Conservation (phyloP, 169 alveolate species). For the Eimeria sp. region DNA sequence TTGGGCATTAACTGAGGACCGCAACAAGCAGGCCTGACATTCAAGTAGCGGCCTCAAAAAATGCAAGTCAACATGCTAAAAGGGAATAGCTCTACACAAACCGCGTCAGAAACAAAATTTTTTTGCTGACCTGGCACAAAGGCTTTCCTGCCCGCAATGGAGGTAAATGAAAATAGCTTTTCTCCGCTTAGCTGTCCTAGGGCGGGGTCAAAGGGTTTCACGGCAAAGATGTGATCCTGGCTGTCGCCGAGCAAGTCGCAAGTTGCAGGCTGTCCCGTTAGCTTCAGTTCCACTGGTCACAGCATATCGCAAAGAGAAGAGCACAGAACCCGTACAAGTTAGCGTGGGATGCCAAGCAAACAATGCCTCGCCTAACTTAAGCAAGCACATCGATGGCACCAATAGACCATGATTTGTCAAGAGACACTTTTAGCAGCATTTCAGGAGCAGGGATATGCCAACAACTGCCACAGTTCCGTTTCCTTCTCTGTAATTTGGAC, state of each 20-base stretch:
- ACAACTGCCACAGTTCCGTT: neutral
- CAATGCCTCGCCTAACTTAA: neutral
- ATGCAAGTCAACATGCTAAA: neutral
- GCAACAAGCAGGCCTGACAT: neutral
- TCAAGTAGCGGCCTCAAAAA: neutral
- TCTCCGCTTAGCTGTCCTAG: neutral
- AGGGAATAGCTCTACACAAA: neutral
- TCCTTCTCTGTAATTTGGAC: neutral
- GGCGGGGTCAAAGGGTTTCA: constrained; percentile 13
- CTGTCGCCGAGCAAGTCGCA: neutral
- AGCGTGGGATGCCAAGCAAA: neutral
- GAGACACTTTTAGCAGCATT: neutral
- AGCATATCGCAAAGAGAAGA: neutral
- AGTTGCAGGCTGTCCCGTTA: constrained; percentile 51
- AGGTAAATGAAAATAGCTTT: neutral
- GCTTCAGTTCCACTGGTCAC: constrained; percentile 35
- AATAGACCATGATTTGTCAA: neutral
- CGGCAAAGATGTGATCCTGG: constrained; percentile 16
- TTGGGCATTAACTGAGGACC: neutral
- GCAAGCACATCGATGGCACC: neutral
- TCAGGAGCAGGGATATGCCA: neutral
- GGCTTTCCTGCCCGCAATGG: constrained; percentile 7
- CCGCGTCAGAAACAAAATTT: neutral
- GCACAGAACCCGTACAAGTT: neutral
- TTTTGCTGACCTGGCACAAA: constrained; percentile 35